These are phyloP conservation scores for Aureobasidium leucospermi DNA, from an alignment of 2,329 filamentous ascomycete species.

Conservation along the genomic window DNA sequence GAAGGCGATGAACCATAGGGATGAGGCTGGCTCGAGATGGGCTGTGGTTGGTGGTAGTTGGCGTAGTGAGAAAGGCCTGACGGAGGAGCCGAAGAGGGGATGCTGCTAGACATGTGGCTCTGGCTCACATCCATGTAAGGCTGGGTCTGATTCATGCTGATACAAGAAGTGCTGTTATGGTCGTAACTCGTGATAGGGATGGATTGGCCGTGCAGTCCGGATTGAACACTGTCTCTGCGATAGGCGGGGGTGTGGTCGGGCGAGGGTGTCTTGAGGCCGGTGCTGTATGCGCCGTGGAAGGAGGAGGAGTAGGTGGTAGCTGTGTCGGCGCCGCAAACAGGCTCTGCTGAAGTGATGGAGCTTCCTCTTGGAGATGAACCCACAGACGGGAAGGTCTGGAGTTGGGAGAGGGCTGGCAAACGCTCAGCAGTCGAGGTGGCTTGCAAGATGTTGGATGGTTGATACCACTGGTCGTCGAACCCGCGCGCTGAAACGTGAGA, in stretches of 20 bases:
- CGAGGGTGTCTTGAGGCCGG: conserved; percentile 69
- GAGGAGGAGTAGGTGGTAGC: conserved; percentile 43
- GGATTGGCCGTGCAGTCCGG: conserved; percentile 12
- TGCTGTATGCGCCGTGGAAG: conserved; percentile 38
- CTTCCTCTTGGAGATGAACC: conserved; percentile 68
- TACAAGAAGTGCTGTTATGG: conserved; percentile 30
- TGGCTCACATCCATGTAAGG: conserved; percentile 64
- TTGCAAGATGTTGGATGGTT: conserved; percentile 26
- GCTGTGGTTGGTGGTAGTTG: conserved; percentile 58
- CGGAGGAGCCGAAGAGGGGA: conserved; percentile 44
- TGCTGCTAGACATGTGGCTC: conserved; percentile 19
- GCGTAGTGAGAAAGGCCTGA: conserved; percentile 67
- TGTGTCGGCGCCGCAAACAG: conserved; percentile 24
- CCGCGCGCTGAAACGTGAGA: conserved; percentile 76
- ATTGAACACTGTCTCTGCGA: conserved; percentile 19
- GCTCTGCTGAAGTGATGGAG: conserved; percentile 55
- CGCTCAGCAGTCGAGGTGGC: conserved; percentile 62
- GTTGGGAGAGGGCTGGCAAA: conserved; percentile 63
- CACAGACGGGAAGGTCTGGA: conserved; percentile 61
- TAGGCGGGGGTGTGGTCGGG: conserved; percentile 51
- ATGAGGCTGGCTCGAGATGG: conserved; percentile 34
- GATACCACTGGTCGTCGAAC: conserved; percentile 62
- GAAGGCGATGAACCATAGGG: conserved; percentile 51
- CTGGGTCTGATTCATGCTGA: conserved; percentile 72
- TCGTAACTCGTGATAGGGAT: conserved; percentile 15